A percentile compares a stretch with the other conserved stretches of the same genome.
Conservation (phyloP, 2,329 filamentous ascomycete species). For the Stagonosporopsis vannaccii region DNA sequence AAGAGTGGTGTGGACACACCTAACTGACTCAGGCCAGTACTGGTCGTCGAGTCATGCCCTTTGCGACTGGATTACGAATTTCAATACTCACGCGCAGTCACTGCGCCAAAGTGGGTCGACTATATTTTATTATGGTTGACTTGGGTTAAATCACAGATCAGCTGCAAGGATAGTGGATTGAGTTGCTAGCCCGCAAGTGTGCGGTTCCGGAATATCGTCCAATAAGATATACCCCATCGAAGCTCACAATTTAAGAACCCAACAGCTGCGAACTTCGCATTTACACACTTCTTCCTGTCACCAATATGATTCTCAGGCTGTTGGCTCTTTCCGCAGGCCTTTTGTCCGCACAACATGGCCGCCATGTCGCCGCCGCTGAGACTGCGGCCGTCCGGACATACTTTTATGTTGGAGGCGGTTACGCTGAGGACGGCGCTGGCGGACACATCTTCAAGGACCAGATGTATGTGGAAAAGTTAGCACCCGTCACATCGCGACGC, state of each 20-base stretch:
- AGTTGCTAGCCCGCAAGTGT: neutral
- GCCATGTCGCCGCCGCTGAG: neutral
- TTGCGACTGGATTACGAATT: neutral
- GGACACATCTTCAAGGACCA: slow-evolving; percentile 26
- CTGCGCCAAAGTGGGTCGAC: neutral
- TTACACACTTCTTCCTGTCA: neutral
- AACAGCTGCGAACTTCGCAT: neutral
- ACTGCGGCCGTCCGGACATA: slow-evolving; percentile 17
- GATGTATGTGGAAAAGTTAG: slow-evolving; percentile 42
- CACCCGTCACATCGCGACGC: slow-evolving; percentile 14
- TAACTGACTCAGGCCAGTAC: too few species aligned
- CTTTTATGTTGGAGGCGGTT: slow-evolving; percentile 31
- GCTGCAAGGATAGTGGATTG: neutral
- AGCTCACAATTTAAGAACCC: neutral
- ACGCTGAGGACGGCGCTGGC: slow-evolving; percentile 19
- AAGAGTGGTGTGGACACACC: neutral
- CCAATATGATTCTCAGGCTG: neutral
- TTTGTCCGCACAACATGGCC: neutral
- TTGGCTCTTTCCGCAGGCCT: neutral
- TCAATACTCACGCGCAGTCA: neutral
- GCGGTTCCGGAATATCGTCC: neutral
- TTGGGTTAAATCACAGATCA: neutral
- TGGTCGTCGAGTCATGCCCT: neutral
- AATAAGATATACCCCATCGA: neutral
- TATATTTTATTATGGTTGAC: neutral